Evolutionary conservation across 805 yeast genomes (phyloP).

Genomic region (Monosporozyma unispora): DNA sequence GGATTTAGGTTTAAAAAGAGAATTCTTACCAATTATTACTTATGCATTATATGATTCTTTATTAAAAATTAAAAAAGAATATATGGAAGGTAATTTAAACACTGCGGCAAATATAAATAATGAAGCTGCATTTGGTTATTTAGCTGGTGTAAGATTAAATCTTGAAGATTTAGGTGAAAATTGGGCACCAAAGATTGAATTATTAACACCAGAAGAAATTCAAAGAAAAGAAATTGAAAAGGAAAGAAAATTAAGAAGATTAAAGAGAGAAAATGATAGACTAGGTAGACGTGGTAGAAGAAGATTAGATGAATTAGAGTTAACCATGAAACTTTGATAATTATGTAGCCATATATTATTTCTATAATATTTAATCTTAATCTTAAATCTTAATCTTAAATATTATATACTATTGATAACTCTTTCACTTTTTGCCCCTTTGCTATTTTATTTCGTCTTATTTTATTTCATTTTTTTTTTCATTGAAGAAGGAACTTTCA

Average conservation of each 20-base stretch:
- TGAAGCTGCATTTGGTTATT: constrained; percentile 51
- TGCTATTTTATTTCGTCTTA: not conserved
- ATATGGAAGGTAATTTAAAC: constrained; percentile 57
- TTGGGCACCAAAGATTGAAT: constrained; percentile 86
- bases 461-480: not conserved
- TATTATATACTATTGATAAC: not conserved
- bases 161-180: constrained; percentile 65
- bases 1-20: constrained; percentile 77
- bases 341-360: not conserved
- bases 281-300: constrained; percentile 33
- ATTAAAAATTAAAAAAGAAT: constrained; percentile 68
- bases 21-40: constrained; percentile 83
- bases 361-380: not conserved
- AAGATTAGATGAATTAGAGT: constrained; percentile 41
- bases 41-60: constrained; percentile 78
- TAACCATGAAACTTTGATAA: constrained; percentile 6
- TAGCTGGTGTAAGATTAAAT: constrained; percentile 64
- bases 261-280: constrained; percentile 79
- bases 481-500: not conserved
- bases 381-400: no score
- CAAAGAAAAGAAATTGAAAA: constrained; percentile 92
- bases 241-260: constrained; percentile 81
- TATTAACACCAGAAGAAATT: constrained; percentile 82
- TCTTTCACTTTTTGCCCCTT: not conserved
- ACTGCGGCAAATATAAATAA: constrained; percentile 35